phyloP scores from a whole-genome alignment of 352 stramenopile genomes.

The Pythium myriotylum region DNA sequence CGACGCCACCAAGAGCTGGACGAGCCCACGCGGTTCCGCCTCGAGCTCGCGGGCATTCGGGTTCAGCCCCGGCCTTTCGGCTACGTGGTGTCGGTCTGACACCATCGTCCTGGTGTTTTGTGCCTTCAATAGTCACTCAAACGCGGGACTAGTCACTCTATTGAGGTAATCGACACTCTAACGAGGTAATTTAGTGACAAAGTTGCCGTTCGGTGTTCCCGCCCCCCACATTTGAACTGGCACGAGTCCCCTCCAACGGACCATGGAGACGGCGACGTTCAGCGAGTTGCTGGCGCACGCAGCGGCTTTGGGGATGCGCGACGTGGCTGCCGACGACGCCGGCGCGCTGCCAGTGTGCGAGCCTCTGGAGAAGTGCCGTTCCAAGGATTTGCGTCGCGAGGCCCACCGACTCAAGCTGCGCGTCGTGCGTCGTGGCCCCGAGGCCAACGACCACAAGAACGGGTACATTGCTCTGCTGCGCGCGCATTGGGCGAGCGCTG shows the following conservation, averaged over 20 bases:
- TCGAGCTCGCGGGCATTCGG: slow-evolving; percentile 23
- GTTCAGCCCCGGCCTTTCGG: background rate
- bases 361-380: slow-evolving; percentile 34
- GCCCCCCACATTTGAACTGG: slow-evolving; percentile 1
- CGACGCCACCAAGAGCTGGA: slow-evolving; percentile 14
- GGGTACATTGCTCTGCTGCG: slow-evolving; percentile 46
- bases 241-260: background rate
- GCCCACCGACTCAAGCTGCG: slow-evolving; percentile 41
- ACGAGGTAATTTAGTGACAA: too few relatives aligned
- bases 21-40: slow-evolving; percentile 24
- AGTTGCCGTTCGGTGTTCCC: slow-evolving; percentile 24
- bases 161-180: background rate
- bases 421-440: slow-evolving; percentile 28
- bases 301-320: background rate
- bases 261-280: slow-evolving; percentile 8
- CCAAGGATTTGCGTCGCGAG: slow-evolving; percentile 41
- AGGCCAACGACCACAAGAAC: slow-evolving; percentile 39
- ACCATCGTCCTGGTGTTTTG: background rate
- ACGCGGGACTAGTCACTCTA: slow-evolving; percentile 6
- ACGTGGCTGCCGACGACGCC: background rate
- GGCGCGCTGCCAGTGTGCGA: slow-evolving; percentile 22
- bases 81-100: slow-evolving; percentile 8
- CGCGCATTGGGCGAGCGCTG: slow-evolving; percentile 4
- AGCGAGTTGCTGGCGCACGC: background rate
- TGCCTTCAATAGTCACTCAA: slow-evolving; percentile 21